phyloP scores from a whole-genome alignment of 2,329 filamentous ascomycete genomes.

The Cytospora schulzeri region DNA sequence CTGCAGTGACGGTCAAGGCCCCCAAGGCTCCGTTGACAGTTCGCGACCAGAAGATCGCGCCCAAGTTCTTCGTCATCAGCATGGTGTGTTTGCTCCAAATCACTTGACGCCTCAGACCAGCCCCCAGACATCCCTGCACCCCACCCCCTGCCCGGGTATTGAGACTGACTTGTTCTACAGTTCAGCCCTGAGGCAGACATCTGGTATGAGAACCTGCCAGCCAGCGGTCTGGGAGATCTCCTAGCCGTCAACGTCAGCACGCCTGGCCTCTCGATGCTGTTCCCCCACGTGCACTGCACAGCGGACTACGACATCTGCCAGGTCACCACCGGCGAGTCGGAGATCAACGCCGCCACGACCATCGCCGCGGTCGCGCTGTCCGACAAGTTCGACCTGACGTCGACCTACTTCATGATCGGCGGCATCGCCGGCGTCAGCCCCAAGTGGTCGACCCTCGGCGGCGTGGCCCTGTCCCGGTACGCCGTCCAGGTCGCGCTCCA shows the following conservation, averaged over 20 bases:
- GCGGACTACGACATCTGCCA: slow-evolving; percentile 65
- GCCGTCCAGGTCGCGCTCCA: slow-evolving; percentile 75
- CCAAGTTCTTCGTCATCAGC: slow-evolving; percentile 64
- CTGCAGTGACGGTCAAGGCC: slow-evolving; percentile 13
- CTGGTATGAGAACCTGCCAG: slow-evolving; percentile 59
- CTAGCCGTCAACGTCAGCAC: slow-evolving; percentile 58
- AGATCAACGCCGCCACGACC: slow-evolving; percentile 74
- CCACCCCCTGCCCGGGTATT: too few relatives aligned
- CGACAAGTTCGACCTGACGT: slow-evolving; percentile 61
- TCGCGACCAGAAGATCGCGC: slow-evolving; percentile 44
- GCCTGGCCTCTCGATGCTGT: slow-evolving; percentile 66
- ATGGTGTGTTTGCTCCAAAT: slow-evolving; percentile 49
- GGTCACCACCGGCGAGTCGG: slow-evolving; percentile 66
- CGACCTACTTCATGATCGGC: slow-evolving; percentile 71
- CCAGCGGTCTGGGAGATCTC: slow-evolving; percentile 54
- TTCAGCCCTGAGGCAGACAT: slow-evolving; percentile 62
- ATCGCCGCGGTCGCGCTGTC: slow-evolving; percentile 66
- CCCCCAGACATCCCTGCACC: too few relatives aligned
- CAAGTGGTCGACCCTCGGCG: slow-evolving; percentile 63
- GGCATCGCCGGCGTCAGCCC: slow-evolving; percentile 79
- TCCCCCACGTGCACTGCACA: slow-evolving; percentile 66
- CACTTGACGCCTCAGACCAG: background rate
- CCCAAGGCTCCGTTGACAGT: slow-evolving; percentile 7
- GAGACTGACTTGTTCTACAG: slow-evolving; percentile 39
- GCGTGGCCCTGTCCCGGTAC: slow-evolving; percentile 69